Percentiles rank a stretch among this genome's conserved stretches.
Evolutionary conservation across 495 filamentous ascomycete species (phyloP).

Genomic region (Talaromyces nanjingensis): DNA sequence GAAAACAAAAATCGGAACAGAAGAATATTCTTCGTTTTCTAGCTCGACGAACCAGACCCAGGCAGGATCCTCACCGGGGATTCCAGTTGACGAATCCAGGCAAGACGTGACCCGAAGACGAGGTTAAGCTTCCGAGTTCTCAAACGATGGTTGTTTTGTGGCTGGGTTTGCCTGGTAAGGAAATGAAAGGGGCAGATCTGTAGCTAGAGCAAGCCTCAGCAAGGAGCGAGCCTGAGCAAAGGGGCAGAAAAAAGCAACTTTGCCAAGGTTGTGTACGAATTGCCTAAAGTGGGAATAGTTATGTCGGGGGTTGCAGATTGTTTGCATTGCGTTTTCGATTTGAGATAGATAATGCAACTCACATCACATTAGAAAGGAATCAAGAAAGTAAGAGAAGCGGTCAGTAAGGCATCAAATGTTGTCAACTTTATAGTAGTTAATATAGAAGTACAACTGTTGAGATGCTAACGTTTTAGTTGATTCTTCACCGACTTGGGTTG

Average conservation of each 20-base stretch:
- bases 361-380: neutral
- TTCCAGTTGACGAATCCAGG: neutral
- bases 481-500: neutral
- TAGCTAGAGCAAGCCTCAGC: too few relatives aligned
- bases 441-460: neutral
- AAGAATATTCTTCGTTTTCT: conserved; percentile 5
- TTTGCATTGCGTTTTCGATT: neutral
- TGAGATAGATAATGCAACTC: neutral
- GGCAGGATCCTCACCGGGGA: neutral
- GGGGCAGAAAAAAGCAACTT: neutral
- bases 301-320: neutral
- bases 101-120: neutral
- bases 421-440: neutral
- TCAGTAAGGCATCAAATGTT: neutral
- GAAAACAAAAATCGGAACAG: neutral
- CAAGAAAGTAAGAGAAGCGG: neutral
- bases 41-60: neutral
- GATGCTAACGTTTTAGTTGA: neutral
- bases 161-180: neutral
- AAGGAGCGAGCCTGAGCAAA: neutral
- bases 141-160: conserved; percentile 4
- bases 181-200: neutral
- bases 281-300: neutral
- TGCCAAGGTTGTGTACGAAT: neutral
- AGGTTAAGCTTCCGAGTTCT: neutral